These are phyloP conservation scores for Gracilaria caudata DNA, from an alignment of 23 red algal species.

Conservation along the genomic window DNA sequence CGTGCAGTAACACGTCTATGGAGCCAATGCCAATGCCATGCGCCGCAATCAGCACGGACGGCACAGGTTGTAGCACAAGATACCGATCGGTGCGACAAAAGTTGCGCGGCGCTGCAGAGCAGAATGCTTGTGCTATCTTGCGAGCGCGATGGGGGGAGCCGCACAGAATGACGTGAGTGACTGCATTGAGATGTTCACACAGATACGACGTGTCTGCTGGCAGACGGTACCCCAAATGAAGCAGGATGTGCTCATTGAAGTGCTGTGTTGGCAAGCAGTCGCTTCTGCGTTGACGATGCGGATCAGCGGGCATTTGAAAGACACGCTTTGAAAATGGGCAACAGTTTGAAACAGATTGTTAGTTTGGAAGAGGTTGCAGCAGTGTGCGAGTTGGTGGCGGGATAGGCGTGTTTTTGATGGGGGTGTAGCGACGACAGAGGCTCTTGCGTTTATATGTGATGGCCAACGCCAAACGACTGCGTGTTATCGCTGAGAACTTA, in stretches of 20 bases:
- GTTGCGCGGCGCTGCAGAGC: neutral
- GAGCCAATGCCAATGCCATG: constrained; percentile 53
- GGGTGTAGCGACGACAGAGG: too few species aligned
- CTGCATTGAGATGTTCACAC: neutral
- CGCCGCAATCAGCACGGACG: constrained; percentile 32
- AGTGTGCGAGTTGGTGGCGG: too few species aligned
- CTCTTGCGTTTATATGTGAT: too few species aligned
- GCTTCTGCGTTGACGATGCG: neutral
- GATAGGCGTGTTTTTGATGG: too few species aligned
- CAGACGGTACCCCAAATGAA: constrained; percentile 45
- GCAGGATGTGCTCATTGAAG: constrained; percentile 11
- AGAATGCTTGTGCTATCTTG: constrained; percentile 13
- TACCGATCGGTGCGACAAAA: constrained; percentile 52
- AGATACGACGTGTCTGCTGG: neutral
- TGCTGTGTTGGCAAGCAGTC: neutral
- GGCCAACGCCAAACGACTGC: too few species aligned
- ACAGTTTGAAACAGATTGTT: too few species aligned
- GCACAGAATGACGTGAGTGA: constrained; percentile 34
- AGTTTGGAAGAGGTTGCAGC: too few species aligned
- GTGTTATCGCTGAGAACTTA: too few species aligned
- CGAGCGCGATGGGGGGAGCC: constrained; percentile 33
- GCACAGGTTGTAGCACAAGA: constrained; percentile 11
- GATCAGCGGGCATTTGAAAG: neutral
- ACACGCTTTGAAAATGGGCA: too few species aligned
- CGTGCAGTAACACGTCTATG: constrained; percentile 50